Evolutionary conservation across 1,284 basidiomycete genomes (phyloP), one percentile per base, ranked within the genome.

Genomic region (Heliocybe sulcata): DNA sequence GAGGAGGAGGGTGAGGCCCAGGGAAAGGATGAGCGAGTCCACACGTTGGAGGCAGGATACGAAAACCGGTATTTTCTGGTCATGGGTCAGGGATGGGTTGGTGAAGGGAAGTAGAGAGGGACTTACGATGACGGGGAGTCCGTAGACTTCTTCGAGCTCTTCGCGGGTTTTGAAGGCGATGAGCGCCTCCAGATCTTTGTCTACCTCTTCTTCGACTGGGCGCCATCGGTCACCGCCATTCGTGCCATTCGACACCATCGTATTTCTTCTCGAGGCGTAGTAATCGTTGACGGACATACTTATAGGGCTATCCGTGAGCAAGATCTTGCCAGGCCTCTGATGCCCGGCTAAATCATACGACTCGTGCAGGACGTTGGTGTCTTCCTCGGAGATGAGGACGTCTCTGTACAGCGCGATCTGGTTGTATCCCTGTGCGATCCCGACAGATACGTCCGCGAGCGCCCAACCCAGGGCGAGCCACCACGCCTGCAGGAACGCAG

Each of bases 111-210:
- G 3, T 14, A 14, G 22, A 45, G 26, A 59, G 58, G 31, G 55
- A 76, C 83, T 60, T 63, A 90, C 87, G 51, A 91, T 82, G 35
- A 85, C 75, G 16, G 89, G 83, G 25, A 85, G 65, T 1, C 89
- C 88, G 63, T 87, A 90, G 2, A 89, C 73, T 49, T 82, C 81
- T 64, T 90, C 88, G 49, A 91, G 68, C 55, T 90, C 89, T 63
- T 87, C 84, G 45, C 87, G 71, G 26, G 74, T 75, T 61, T 82
- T 83, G 53, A 87, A 63, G 6, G 75, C 71, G 35, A 87, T 68
- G 33, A 90, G 67, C 63, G 80, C 71, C 49, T 87, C 82, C 31
- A 90, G 70, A 63, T 89, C 83, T 35, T 74, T 69, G 56, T 87
- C 82, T 31, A 86, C 74, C 35, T 53, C 52, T 27, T 53, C 25